Base-by-base conservation (phyloP, 495 filamentous ascomycete species). In the Lophiotrema nucula region DNA sequence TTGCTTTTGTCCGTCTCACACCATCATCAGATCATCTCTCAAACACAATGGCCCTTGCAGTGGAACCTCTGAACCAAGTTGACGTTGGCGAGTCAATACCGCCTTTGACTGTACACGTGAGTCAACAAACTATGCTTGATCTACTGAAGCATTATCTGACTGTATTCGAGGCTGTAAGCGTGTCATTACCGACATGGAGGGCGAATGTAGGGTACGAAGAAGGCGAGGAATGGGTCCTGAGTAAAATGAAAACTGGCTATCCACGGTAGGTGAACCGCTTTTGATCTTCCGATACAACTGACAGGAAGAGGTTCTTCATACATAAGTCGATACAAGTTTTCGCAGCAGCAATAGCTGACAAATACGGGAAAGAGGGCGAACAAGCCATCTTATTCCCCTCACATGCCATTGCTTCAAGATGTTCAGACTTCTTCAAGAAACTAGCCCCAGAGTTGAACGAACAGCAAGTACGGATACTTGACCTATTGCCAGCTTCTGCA, bases 201-300 rank as follows among this genome's bases (percentile, higher is more conserved):
- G 75, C 90, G 38, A 96, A 92, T 68, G 76, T 97, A 23, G 93
- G 81, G 1, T 98, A 98, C 62, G 93, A 97, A 71, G 90, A 97
- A 71, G 92, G 91, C 25, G 80, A 93, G 68, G 77, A 84, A 50
- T 92, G 90, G 88, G 87, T 98, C 11, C 52, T 95, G 33, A 80
- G 78, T 55, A 87, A 86, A 65, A 88, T 98, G 89, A 78, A 83
- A 58, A 95, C 87, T 21, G 93, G 93, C 37, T 98, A 98, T 73
- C 93, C 93, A 55, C 81, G 86, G 82, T 88, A 64, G n/a, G 69
- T 26, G n/a, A 6, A 24, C 41, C 23, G 62, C 31, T 21, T 42
- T 42, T 47, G 23, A 37, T 15, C 19, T 54, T 12, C 4, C 18
- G 19, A 23, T 28, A 47, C 15, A 31, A 44, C 64, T 53, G 37